Conservation (phyloP, 1,284 basidiomycete species). For the Mycosarcoma mackinlayi region DNA sequence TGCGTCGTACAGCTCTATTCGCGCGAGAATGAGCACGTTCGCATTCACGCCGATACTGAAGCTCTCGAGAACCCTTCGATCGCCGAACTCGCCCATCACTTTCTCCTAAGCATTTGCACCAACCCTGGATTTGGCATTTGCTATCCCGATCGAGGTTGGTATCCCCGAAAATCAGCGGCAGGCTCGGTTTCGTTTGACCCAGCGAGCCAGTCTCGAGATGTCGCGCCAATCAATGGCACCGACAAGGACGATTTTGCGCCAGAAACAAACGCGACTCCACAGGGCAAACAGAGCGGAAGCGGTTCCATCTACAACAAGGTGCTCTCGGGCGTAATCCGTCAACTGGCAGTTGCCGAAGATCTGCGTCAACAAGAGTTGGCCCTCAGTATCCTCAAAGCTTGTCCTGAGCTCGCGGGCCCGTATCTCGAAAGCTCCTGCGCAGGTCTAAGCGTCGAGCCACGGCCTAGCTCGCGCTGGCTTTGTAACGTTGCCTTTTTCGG, state of each 20-base stretch:
- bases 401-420: constrained; percentile 86
- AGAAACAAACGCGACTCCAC: constrained; percentile 69
- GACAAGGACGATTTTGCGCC: constrained; percentile 59
- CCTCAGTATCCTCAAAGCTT: constrained; percentile 79
- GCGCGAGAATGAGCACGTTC: constrained; percentile 52
- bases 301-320: constrained; percentile 82
- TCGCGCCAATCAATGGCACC: constrained; percentile 3
- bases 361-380: constrained; percentile 85
- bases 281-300: constrained; percentile 16
- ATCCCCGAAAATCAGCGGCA: constrained; percentile 70
- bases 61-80: constrained; percentile 65
- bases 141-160: constrained; percentile 91
- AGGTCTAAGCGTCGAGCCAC: constrained; percentile 83
- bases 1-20: constrained; percentile 57
- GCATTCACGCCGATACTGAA: constrained; percentile 30
- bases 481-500: constrained; percentile 85
- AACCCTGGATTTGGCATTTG: constrained; percentile 85
- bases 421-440: constrained; percentile 70
- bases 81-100: constrained; percentile 86
- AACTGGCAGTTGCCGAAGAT: constrained; percentile 83
- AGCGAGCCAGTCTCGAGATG: constrained; percentile 20
- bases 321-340: constrained; percentile 79
- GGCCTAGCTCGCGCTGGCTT: constrained; percentile 88
- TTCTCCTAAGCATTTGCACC: constrained; percentile 86
- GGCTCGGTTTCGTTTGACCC: not conserved